phyloP scores from a whole-genome alignment of 2,329 filamentous ascomycete genomes.

The Pseudovirgaria hyperparasitica region DNA sequence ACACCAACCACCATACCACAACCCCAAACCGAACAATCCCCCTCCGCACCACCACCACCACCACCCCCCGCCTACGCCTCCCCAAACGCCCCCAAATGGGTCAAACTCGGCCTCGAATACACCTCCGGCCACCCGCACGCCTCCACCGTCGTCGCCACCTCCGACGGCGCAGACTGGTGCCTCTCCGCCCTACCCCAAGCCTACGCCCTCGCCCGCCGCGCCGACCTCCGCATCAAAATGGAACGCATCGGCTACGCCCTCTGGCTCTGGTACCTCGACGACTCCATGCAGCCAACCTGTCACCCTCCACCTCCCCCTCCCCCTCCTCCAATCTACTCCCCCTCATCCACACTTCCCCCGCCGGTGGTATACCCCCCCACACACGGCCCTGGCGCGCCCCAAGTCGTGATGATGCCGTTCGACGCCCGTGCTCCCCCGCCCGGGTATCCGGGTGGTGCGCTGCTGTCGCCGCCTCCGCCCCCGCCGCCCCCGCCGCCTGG shows the following conservation, averaged over 20 bases:
- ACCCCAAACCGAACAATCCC: constrained; percentile 2
- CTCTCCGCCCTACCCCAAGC: constrained; percentile 34
- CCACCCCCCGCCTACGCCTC: constrained; percentile 22
- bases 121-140: constrained; percentile 41
- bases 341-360: too few species aligned
- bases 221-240: constrained; percentile 42
- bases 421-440: constrained; percentile 9
- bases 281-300: constrained; percentile 6
- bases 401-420: too few species aligned
- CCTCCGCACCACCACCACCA: constrained; percentile 1
- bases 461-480: neutral
- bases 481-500: too few species aligned
- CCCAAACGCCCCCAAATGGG: constrained; percentile 42
- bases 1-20: constrained; percentile 6
- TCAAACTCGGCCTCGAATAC: constrained; percentile 47
- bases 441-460: neutral
- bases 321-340: too few species aligned
- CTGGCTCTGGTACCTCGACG: constrained; percentile 44
- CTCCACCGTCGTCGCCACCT: constrained; percentile 43
- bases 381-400: too few species aligned
- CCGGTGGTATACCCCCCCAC: too few species aligned
- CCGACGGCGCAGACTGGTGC: constrained; percentile 46
- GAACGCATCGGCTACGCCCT: constrained; percentile 43
- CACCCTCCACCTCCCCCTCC: constrained; percentile 21
- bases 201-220: constrained; percentile 27